phyloP scores from a whole-genome alignment of 2,329 filamentous ascomycete genomes.

The Cytospora piceae region DNA sequence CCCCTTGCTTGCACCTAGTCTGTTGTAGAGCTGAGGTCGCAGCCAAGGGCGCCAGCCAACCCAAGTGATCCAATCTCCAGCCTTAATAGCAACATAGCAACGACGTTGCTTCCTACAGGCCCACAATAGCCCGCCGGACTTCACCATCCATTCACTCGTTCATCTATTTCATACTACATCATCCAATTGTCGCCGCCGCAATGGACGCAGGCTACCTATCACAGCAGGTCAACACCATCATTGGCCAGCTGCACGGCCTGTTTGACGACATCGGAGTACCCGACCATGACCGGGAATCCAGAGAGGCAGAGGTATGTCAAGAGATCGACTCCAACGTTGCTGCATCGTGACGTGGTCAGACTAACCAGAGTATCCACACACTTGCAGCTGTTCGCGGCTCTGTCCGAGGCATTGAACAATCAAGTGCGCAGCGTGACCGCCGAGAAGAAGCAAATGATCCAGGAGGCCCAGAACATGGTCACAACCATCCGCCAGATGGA shows the following conservation, averaged over 20 bases:
- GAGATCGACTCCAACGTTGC: conserved; percentile 9
- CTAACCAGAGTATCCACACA: conserved; percentile 27
- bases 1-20: neutral
- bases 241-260: conserved; percentile 87
- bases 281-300: conserved; percentile 84
- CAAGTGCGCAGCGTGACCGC: conserved; percentile 82
- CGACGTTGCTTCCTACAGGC: conserved; percentile 12
- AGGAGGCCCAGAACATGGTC: conserved; percentile 85
- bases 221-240: conserved; percentile 93
- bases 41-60: conserved; percentile 4
- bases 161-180: conserved; percentile 17
- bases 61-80: conserved; percentile 16
- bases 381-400: conserved; percentile 79
- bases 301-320: conserved; percentile 80
- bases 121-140: conserved; percentile 8
- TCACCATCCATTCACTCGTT: conserved; percentile 16
- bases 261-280: conserved; percentile 99
- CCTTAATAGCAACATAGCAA: neutral
- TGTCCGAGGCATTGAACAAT: conserved; percentile 89
- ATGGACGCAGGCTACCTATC: conserved; percentile 94
- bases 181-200: conserved; percentile 24
- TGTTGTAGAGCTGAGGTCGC: conserved; percentile 24
- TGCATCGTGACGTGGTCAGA: conserved; percentile 28
- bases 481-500: conserved; percentile 93
- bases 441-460: conserved; percentile 89